phyloP scores from a whole-genome alignment of 371 early-diverging fungal genomes.

The Funneliformis caledonium region DNA sequence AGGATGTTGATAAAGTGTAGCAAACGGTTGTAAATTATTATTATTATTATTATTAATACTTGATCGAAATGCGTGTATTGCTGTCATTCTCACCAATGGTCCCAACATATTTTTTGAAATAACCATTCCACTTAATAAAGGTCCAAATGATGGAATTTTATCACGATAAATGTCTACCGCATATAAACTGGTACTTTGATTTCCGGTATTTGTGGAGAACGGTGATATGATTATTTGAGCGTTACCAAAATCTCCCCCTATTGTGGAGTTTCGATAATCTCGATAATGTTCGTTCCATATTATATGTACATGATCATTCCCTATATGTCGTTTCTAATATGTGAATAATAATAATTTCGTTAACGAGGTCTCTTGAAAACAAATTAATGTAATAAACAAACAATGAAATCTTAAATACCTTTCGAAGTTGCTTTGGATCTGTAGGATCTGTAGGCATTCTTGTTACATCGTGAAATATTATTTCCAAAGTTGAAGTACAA shows the following conservation, averaged over 20 bases:
- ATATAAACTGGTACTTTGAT: conserved; percentile 59
- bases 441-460: conserved; percentile 84
- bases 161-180: conserved; percentile 80
- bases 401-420: conserved; percentile 57
- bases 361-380: background rate
- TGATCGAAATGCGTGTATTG: conserved; percentile 72
- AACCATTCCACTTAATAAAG: conserved; percentile 81
- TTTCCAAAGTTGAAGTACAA: conserved; percentile 79
- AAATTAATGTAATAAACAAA: background rate
- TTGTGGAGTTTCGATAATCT: conserved; percentile 84
- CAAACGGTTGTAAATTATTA: conserved; percentile 44
- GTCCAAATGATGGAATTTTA: conserved; percentile 82
- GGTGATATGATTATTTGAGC: conserved; percentile 92
- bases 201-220: conserved; percentile 43
- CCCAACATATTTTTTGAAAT: conserved; percentile 78
- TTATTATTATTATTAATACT: conserved; percentile 48
- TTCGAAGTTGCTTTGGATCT: conserved; percentile 85
- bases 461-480: conserved; percentile 92
- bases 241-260: conserved; percentile 97
- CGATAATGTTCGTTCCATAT: conserved; percentile 94
- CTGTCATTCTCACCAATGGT: conserved; percentile 82
- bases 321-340: conserved; percentile 92
- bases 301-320: conserved; percentile 97
- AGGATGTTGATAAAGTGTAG: conserved; percentile 53
- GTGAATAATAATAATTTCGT: background rate